A percentile compares a stretch with the other conserved stretches of the same genome.
phyloP scores from a whole-genome alignment of 305 asterid species.

The Solanum aculeatissimum region DNA sequence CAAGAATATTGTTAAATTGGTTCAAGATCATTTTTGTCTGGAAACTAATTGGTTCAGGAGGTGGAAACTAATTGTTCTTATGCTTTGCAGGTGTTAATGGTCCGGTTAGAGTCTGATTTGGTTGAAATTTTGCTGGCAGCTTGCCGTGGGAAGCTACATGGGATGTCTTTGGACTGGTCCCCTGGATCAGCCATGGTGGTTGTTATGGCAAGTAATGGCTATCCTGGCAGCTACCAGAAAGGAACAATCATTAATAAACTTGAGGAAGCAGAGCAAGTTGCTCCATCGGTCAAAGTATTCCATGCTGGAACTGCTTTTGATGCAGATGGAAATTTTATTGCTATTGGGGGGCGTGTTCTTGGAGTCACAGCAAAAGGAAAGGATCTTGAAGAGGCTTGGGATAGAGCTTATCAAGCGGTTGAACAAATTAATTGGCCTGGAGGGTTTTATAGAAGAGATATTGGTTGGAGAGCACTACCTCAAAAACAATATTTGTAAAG shows the following conservation, averaged over 20 bases:
- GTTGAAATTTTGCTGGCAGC: constrained; percentile 76
- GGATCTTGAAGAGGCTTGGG: constrained; percentile 79
- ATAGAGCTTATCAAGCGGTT: constrained; percentile 62
- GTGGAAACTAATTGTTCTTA: background rate
- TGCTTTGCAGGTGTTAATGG: constrained; percentile 66
- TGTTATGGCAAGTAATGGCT: constrained; percentile 94
- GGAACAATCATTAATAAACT: constrained; percentile 61
- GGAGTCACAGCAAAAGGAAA: constrained; percentile 77
- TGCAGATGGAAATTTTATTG: constrained; percentile 56
- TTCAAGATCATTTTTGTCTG: background rate
- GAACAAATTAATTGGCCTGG: constrained; percentile 63
- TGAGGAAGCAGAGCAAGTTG: constrained; percentile 74
- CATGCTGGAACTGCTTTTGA: constrained; percentile 80
- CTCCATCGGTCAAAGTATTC: constrained; percentile 58
- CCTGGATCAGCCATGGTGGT: constrained; percentile 93
- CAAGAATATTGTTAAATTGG: background rate
- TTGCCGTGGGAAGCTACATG: constrained; percentile 55
- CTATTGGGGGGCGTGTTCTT: constrained; percentile 88
- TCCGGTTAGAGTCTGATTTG: constrained; percentile 79
- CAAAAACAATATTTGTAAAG: constrained; percentile 14
- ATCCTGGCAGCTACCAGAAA: constrained; percentile 71
- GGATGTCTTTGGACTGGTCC: constrained; percentile 65
- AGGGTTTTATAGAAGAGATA: constrained; percentile 75
- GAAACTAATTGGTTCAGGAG: background rate
- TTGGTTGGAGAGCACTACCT: constrained; percentile 81